phyloP scores from a whole-genome alignment of 176 grass and related monocot species.

The Pontederia paniculata region DNA sequence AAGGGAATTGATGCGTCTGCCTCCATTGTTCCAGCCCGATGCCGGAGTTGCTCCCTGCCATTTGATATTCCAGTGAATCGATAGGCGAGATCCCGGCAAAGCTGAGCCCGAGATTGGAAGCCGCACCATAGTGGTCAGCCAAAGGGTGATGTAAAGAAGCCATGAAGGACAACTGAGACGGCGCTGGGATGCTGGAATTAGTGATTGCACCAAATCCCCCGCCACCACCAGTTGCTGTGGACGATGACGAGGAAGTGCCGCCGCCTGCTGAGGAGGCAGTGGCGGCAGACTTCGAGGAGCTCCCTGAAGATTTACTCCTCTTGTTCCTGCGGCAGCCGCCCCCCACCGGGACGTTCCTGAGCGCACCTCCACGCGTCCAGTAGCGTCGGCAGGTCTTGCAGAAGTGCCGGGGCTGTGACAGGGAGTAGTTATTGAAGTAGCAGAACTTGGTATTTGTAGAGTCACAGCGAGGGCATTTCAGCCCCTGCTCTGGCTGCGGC shows the following conservation, averaged over 20 bases:
- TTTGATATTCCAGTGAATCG: conserved; percentile 35
- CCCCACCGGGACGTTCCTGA: conserved; percentile 91
- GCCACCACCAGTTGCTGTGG: conserved; percentile 36
- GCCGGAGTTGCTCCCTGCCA: conserved; percentile 19
- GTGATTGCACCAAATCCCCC: conserved; percentile 7
- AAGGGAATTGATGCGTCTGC: conserved; percentile 24
- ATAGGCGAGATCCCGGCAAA: conserved; percentile 31
- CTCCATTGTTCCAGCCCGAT: conserved; percentile 37
- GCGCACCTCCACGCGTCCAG: conserved; percentile 94
- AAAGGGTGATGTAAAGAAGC: conserved; percentile 22
- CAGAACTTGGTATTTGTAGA: conserved; percentile 98
- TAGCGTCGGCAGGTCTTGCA: conserved; percentile 99
- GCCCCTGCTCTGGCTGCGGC: conserved; percentile 64
- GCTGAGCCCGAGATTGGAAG: conserved; percentile 41
- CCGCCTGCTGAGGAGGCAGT: conserved; percentile 6
- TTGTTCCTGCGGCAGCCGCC: conserved; percentile 93
- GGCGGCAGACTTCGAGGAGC: conserved; percentile 18
- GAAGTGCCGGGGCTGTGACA: conserved; percentile 99
- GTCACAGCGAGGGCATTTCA: conserved; percentile 88
- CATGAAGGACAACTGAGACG: conserved; percentile 31
- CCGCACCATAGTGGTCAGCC: conserved; percentile 10
- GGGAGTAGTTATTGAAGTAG: conserved; percentile 99
- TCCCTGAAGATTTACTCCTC: conserved; percentile 51
- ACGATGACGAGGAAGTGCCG: conserved; percentile 55
- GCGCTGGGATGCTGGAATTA: conserved; percentile 28